A percentile compares a stretch with the other conserved stretches of the same genome.
These are phyloP conservation scores for Herpetospermum pedunculosum DNA, from an alignment of 306 rosid genomes.

Conservation along the genomic window DNA sequence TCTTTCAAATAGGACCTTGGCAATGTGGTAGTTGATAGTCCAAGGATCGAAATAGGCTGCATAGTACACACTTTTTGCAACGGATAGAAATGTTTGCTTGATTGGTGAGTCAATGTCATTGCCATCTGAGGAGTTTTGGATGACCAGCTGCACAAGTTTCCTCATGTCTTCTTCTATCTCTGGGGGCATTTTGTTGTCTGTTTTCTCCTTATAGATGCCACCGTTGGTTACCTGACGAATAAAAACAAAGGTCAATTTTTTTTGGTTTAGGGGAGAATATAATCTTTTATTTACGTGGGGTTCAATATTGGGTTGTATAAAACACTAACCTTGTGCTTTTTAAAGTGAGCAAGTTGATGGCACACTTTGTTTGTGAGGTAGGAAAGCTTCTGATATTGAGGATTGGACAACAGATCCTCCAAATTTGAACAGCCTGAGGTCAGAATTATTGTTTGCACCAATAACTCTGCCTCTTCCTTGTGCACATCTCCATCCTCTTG, in stretches of 20 bases:
- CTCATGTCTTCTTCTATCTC: conserved; percentile 66
- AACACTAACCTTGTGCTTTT: conserved; percentile 49
- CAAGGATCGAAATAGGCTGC: conserved; percentile 45
- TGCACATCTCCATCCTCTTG: conserved; percentile 40
- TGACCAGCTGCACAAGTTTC: conserved; percentile 51
- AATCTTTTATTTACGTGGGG: conserved; percentile 4
- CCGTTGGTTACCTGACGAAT: conserved; percentile 24
- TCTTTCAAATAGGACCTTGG: conserved; percentile 72
- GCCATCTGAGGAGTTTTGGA: conserved; percentile 24
- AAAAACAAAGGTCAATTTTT: background rate
- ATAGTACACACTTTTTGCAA: conserved; percentile 64
- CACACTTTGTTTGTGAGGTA: conserved; percentile 48
- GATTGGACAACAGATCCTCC: conserved; percentile 29
- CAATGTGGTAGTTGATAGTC: conserved; percentile 55
- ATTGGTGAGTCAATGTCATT: conserved; percentile 30
- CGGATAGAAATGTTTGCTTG: conserved; percentile 56
- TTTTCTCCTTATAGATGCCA: conserved; percentile 7
- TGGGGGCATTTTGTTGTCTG: background rate
- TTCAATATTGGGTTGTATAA: background rate
- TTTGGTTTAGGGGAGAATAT: background rate
- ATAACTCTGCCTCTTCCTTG: conserved; percentile 52
- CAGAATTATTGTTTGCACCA: conserved; percentile 54
- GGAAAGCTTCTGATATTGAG: conserved; percentile 31
- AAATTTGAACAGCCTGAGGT: conserved; percentile 32
- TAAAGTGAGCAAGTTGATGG: conserved; percentile 28